Conservation (phyloP, 225 moss, liverwort and hornwort species). For the Sphagnum contortum region DNA sequence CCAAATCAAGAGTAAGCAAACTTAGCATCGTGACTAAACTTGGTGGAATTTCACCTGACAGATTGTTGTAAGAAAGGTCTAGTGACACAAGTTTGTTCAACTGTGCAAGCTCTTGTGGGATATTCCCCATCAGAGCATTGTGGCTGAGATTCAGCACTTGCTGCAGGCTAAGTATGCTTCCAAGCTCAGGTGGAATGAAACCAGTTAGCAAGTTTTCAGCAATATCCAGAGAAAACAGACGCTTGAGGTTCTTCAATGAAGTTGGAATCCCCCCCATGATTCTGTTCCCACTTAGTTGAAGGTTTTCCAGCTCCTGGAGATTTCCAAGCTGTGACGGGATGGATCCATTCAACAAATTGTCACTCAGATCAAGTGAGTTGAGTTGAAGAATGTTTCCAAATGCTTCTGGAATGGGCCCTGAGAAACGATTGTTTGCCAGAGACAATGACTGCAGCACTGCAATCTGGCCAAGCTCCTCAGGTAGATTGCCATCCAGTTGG, state of each 20-base stretch:
- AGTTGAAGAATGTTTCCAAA: too few relatives aligned
- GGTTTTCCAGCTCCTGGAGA: too few relatives aligned
- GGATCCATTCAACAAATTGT: too few relatives aligned
- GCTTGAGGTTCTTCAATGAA: slow-evolving; percentile 8
- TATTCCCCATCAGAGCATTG: slow-evolving; percentile 20
- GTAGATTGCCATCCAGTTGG: too few relatives aligned
- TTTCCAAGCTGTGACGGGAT: too few relatives aligned
- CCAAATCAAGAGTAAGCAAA: slow-evolving; percentile 22
- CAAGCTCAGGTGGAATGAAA: slow-evolving; percentile 23
- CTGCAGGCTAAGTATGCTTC: slow-evolving; percentile 11
- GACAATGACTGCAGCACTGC: slow-evolving; percentile 5
- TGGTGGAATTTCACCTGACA: slow-evolving; percentile 21
- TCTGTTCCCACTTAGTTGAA: too few relatives aligned
- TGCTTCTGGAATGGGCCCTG: slow-evolving; percentile 11
- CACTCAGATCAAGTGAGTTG: too few relatives aligned
- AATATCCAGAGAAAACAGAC: slow-evolving; percentile 19
- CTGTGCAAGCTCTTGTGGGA: slow-evolving; percentile 22
- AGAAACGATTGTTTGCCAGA: slow-evolving; percentile 18
- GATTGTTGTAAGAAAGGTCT: slow-evolving; percentile 33
- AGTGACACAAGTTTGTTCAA: slow-evolving; percentile 22
- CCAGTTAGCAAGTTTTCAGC: slow-evolving; percentile 19
- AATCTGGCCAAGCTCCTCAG: too few relatives aligned
- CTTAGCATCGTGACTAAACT: slow-evolving; percentile 16
- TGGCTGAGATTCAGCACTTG: slow-evolving; percentile 32
- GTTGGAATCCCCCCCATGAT: slow-evolving; percentile 5